Evolutionary conservation across 345 rosid species (phyloP).

Genomic region (Diplotaxis tenuifolia): DNA sequence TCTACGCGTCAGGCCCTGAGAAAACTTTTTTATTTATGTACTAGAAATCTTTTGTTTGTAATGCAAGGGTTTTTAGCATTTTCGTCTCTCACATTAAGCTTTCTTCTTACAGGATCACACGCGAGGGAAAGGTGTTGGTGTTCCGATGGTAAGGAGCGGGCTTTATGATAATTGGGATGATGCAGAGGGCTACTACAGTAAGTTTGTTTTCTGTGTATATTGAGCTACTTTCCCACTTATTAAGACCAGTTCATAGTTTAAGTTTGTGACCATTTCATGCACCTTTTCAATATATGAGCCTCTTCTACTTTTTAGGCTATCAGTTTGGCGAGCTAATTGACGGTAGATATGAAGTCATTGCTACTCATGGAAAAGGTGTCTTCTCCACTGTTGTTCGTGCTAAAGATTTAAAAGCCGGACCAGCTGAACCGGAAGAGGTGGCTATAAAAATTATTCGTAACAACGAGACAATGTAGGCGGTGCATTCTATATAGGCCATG

Average conservation of each 20-base stretch:
- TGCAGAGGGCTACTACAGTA: slow-evolving; percentile 90
- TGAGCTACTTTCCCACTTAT: background rate
- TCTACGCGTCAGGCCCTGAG: background rate
- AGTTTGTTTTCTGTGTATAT: slow-evolving; percentile 32
- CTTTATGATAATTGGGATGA: slow-evolving; percentile 97
- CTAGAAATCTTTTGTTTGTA: background rate
- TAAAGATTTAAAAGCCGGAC: slow-evolving; percentile 60
- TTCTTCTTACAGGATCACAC: slow-evolving; percentile 20
- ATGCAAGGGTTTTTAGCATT: background rate
- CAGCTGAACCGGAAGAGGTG: slow-evolving; percentile 64
- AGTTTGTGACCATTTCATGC: background rate
- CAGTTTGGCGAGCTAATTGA: slow-evolving; percentile 89
- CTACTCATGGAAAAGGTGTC: slow-evolving; percentile 95
- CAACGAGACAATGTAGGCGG: slow-evolving; percentile 85
- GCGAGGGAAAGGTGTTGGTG: slow-evolving; percentile 47
- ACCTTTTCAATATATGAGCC: background rate
- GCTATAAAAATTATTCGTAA: slow-evolving; percentile 93
- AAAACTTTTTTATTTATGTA: background rate
- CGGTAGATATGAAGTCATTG: slow-evolving; percentile 77
- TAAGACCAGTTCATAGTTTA: background rate
- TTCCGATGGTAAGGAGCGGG: slow-evolving; percentile 31
- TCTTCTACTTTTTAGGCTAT: slow-evolving; percentile 48
- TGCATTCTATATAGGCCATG: slow-evolving; percentile 21
- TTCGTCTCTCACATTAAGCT: background rate
- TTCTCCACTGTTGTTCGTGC: slow-evolving; percentile 93